Evolutionary conservation across 305 asterid species (phyloP), one percentile per base, ranked within the genome.

Genomic region (Fraxinus angustifolia): DNA sequence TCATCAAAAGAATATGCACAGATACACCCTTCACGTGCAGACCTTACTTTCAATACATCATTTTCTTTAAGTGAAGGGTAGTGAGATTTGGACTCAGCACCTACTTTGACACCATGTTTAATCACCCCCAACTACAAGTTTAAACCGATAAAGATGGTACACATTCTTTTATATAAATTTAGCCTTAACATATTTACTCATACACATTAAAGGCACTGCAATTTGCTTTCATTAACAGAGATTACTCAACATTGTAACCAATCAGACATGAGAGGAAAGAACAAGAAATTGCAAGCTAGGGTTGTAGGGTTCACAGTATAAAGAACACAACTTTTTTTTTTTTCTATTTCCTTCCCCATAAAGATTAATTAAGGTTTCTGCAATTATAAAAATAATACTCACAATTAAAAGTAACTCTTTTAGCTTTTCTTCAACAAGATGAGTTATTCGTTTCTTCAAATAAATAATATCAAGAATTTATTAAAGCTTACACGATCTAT

Each of bases 401-500:
- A 68, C 19, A 28, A 10, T 68, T 30, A 68, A 12, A 68, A 28
- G 31, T 11, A 11, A 23, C n/a, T 26, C 35, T 11, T 28, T 26
- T 26, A 16, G 16, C 72, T 19, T 58, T 67, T 28, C 35, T 28
- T 26, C 35, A 67, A 67, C 73, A 28, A 26, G 34, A 67, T 67
- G 23, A 19, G 35, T 8, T 28, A 67, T 11, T 2, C 26, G 36
- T 23, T 67, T 28, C 73, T 65, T 26, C 36, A 26, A 28, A 62
- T 53, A 36, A 81, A 86, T 72, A 75, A 84, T 83, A 56, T 76
- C 68, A 78, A 78, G 82, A 86, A 78, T 79, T 74, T 81, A 72
- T 86, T 84, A 88, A 82, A 84, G 91, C 91, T 89, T 86, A 88
- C 91, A 81, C 48, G 84, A 77, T 68, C 84, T 85, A 86, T 83